Percentiles rank a stretch among this genome's conserved stretches.
phyloP scores from a whole-genome alignment of 495 filamentous ascomycete species.

The Darksidea phi region DNA sequence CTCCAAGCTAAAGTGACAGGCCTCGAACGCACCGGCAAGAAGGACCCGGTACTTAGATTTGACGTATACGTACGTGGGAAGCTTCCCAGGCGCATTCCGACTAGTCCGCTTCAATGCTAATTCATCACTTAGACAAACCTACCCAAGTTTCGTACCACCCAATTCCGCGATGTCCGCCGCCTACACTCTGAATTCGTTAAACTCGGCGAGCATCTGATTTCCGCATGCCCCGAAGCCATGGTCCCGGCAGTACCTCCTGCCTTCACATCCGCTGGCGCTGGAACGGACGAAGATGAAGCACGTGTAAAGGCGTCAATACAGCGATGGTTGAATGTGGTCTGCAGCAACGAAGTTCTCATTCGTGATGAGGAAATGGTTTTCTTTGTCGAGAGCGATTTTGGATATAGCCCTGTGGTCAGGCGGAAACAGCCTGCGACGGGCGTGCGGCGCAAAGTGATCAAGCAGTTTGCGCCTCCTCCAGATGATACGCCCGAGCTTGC shows the following conservation, averaged over 20 bases:
- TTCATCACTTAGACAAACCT: slow-evolving; percentile 75
- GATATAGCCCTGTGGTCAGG: slow-evolving; percentile 91
- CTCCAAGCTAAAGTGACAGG: slow-evolving; percentile 92
- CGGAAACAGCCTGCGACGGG: slow-evolving; percentile 97
- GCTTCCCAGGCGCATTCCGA: too few species aligned
- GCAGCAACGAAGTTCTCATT: slow-evolving; percentile 87
- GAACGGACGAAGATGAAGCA: slow-evolving; percentile 93
- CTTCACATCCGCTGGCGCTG: slow-evolving; percentile 87
- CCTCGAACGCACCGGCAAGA: slow-evolving; percentile 87
- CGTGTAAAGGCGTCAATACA: slow-evolving; percentile 87
- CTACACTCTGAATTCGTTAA: slow-evolving; percentile 95
- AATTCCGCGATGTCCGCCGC: slow-evolving; percentile 94
- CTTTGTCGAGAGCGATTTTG: slow-evolving; percentile 97
- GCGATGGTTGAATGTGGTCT: slow-evolving; percentile 90
- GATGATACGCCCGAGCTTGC: slow-evolving; percentile 96
- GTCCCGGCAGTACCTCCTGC: slow-evolving; percentile 94
- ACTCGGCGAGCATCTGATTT: slow-evolving; percentile 89
- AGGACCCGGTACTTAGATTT: slow-evolving; percentile 91
- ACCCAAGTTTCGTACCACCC: slow-evolving; percentile 93
- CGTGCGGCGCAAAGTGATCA: slow-evolving; percentile 88
- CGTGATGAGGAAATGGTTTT: slow-evolving; percentile 94
- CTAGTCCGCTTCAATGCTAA: background rate
- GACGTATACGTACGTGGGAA: slow-evolving; percentile 81
- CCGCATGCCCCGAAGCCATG: slow-evolving; percentile 93
- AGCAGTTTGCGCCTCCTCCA: slow-evolving; percentile 96